Evolutionary conservation across 495 filamentous ascomycete species (phyloP).

Genomic region (Penicillium tannophilum): DNA sequence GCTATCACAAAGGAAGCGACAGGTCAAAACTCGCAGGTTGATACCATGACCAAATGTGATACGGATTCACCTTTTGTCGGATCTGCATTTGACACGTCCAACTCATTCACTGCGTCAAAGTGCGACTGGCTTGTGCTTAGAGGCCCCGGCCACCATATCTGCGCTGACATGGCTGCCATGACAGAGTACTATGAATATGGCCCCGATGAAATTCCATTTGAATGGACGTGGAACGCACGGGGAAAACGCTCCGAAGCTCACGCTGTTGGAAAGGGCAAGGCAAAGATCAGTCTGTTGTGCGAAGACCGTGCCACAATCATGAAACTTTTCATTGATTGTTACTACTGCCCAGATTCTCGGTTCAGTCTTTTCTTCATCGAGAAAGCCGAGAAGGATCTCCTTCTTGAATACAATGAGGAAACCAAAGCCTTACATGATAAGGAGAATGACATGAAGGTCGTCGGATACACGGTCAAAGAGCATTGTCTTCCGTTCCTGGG

Average conservation of each 20-base stretch:
- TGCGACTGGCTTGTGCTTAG: background rate
- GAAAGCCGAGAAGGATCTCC: background rate
- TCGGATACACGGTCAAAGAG: background rate
- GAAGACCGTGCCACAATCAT: background rate
- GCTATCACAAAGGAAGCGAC: background rate
- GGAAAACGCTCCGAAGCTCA: background rate
- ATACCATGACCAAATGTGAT: background rate
- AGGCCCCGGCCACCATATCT: background rate
- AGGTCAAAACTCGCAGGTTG: background rate
- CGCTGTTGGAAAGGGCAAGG: slow-evolving; percentile 1
- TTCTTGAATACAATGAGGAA: background rate
- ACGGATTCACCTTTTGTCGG: background rate
- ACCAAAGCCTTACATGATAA: background rate
- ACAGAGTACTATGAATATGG: slow-evolving; percentile 2
- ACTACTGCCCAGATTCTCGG: background rate
- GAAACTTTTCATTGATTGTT: slow-evolving; percentile 2
- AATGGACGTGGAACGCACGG: background rate
- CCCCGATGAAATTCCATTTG: background rate
- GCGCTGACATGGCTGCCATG: background rate
- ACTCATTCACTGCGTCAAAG: background rate
- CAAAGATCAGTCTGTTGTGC: background rate
- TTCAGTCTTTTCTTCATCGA: background rate
- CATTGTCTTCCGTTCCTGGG: background rate
- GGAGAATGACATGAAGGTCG: background rate
- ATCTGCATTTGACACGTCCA: background rate